Evolutionary conservation across 805 yeast genomes (phyloP).

Genomic region (Vanderwaltozyma verrucispora): DNA sequence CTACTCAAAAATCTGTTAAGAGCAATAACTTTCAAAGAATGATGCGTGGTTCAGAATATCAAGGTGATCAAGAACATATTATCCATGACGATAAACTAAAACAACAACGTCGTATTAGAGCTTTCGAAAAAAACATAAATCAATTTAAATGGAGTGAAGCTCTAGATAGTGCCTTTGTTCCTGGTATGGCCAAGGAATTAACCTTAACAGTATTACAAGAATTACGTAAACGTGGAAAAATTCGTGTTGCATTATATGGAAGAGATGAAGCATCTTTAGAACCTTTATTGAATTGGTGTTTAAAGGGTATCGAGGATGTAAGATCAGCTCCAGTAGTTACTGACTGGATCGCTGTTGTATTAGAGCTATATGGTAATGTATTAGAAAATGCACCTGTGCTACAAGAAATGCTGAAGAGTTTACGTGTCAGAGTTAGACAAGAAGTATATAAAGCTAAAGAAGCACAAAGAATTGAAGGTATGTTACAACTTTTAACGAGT

Average conservation of each 20-base stretch:
- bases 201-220: constrained; percentile 80
- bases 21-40: constrained; percentile 64
- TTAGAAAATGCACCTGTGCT: constrained; percentile 68
- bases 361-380: constrained; percentile 64
- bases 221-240: constrained; percentile 79
- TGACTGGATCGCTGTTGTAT: constrained; percentile 64
- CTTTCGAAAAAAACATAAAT: constrained; percentile 74
- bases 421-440: constrained; percentile 48
- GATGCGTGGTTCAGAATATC: constrained; percentile 85
- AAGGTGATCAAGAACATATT: constrained; percentile 78
- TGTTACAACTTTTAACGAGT: constrained; percentile 73
- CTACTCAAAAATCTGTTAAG: constrained; percentile 8
- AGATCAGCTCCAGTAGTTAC: constrained; percentile 51
- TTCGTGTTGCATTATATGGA: constrained; percentile 65
- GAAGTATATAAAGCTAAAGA: constrained; percentile 78
- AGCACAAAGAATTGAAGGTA: constrained; percentile 84
- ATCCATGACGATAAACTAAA: constrained; percentile 49
- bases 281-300: constrained; percentile 79
- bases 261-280: constrained; percentile 81
- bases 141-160: constrained; percentile 92
- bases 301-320: constrained; percentile 67
- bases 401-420: constrained; percentile 55
- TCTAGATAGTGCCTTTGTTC: constrained; percentile 70
- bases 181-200: constrained; percentile 70
- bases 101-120: constrained; percentile 56